phyloP scores from a whole-genome alignment of 371 early-diverging fungal species.

The Apophysomyces ossiformis region DNA sequence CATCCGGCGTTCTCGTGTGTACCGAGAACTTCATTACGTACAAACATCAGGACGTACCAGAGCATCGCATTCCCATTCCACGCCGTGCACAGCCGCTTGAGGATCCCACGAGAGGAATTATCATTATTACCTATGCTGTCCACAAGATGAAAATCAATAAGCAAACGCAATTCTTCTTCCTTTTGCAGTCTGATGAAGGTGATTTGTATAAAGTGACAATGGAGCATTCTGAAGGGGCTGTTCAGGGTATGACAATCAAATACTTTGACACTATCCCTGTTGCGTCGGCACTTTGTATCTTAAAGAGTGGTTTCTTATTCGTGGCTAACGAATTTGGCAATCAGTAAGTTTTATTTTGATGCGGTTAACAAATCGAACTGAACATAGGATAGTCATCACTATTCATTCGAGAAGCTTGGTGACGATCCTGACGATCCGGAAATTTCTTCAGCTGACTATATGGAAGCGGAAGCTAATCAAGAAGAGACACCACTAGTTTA shows the following conservation, averaged over 20 bases:
- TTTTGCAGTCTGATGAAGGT: slow-evolving; percentile 92
- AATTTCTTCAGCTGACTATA: slow-evolving; percentile 72
- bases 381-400: slow-evolving; percentile 65
- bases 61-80: slow-evolving; percentile 84
- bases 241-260: slow-evolving; percentile 75
- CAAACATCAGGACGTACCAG: slow-evolving; percentile 74
- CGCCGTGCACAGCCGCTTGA: slow-evolving; percentile 77
- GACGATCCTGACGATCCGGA: slow-evolving; percentile 87
- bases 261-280: slow-evolving; percentile 96
- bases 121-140: slow-evolving; percentile 84
- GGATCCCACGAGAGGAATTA: slow-evolving; percentile 67
- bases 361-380: neutral
- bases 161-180: slow-evolving; percentile 87
- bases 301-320: slow-evolving; percentile 94
- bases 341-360: slow-evolving; percentile 63
- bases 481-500: slow-evolving; percentile 61
- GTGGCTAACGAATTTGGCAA: slow-evolving; percentile 91
- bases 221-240: slow-evolving; percentile 75
- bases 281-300: slow-evolving; percentile 78
- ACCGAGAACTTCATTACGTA: slow-evolving; percentile 89
- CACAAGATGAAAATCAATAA: slow-evolving; percentile 88
- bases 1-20: slow-evolving; percentile 96
- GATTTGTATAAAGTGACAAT: slow-evolving; percentile 95
- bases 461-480: slow-evolving; percentile 58
- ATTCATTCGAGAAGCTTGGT: slow-evolving; percentile 92